These are phyloP conservation scores for Pleurotus salmoneostramineus DNA, from an alignment of 768 basidiomycete genomes.

Conservation along the genomic window DNA sequence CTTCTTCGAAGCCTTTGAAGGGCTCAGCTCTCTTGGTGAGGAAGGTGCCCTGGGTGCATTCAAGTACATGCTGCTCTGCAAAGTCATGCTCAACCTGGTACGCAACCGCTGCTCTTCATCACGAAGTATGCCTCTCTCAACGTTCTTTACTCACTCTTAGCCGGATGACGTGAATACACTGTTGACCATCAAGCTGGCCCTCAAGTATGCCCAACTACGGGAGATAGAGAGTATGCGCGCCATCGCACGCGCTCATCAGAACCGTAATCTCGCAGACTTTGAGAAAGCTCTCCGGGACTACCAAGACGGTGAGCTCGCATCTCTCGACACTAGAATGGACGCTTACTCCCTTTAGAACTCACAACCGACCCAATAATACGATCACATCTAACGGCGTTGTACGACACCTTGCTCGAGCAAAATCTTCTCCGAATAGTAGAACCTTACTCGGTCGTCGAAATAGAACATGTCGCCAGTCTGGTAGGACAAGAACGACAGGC, in stretches of 20 bases:
- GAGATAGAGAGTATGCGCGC: slow-evolving; percentile 97
- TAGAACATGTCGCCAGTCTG: slow-evolving; percentile 80
- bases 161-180: slow-evolving; percentile 92
- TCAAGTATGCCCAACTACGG: slow-evolving; percentile 80
- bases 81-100: slow-evolving; percentile 95
- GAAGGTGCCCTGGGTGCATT: slow-evolving; percentile 76
- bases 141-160: slow-evolving; percentile 31
- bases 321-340: slow-evolving; percentile 12
- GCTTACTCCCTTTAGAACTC: slow-evolving; percentile 53
- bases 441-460: slow-evolving; percentile 90
- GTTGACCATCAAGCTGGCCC: slow-evolving; percentile 80
- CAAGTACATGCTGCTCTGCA: slow-evolving; percentile 98
- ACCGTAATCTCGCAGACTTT: slow-evolving; percentile 85
- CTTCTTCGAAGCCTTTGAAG: slow-evolving; percentile 97
- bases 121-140: not conserved
- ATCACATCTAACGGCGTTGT: slow-evolving; percentile 88
- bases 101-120: slow-evolving; percentile 19
- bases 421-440: slow-evolving; percentile 94
- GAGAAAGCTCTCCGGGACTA: slow-evolving; percentile 86
- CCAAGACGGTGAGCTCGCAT: slow-evolving; percentile 51
- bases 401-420: slow-evolving; percentile 95
- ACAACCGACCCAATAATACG: slow-evolving; percentile 95
- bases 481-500: slow-evolving; percentile 87
- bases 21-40: slow-evolving; percentile 43
- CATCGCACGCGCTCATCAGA: slow-evolving; percentile 90